Base-by-base conservation (phyloP, 352 stramenopile species). In the Pythium monospermum region DNA sequence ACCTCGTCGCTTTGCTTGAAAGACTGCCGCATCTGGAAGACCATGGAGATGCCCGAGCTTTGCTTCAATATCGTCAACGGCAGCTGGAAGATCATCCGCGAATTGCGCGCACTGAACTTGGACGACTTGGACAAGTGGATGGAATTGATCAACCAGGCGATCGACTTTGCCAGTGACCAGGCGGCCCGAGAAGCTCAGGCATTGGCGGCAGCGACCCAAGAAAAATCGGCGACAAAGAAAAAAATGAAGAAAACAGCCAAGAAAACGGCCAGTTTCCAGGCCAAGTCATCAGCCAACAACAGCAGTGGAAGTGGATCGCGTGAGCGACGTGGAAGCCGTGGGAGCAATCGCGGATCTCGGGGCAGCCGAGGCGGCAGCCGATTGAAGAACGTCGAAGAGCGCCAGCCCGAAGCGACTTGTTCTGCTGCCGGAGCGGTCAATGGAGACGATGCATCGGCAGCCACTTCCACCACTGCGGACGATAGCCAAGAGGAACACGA, bases 21-120 rank as follows among this genome's bases (percentile, higher is more conserved):
- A 28, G 77, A 79, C 39, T 91, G 80, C 42, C 77, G 80, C 15
- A 89, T 91, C 55, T 91, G 80, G 80, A 91, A 91, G 68, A 91
- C 81, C 8, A 87, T 77, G 74, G 81, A 91, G 56, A 91, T 91
- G 81, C 76, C 78, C 16, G 78, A 88, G 53, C 67, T 90, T 31
- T 71, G 65, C 33, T 90, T 91, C 55, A 81, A 91, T 43, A 66
- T 91, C 31, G 71, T 91, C 25, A 75, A 89, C 50, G 73, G 64
- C 33, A 81, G 64, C 43, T 89, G 76, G 76, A 91, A 91, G 65
- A 91, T 91, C 59, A 85, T 85, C 43, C 81, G 78, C 39, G 81
- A 91, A 49, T 66, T 91, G 30, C 81, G 85, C 28, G 78, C 81
- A 4, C 44, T 69, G 26, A 83, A 69, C 11, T 72, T 68, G 21